Evolutionary conservation across 2,329 filamentous ascomycete species (phyloP), one percentile per base, ranked within the genome.

Genomic region (Chrysosporium queenslandicum): DNA sequence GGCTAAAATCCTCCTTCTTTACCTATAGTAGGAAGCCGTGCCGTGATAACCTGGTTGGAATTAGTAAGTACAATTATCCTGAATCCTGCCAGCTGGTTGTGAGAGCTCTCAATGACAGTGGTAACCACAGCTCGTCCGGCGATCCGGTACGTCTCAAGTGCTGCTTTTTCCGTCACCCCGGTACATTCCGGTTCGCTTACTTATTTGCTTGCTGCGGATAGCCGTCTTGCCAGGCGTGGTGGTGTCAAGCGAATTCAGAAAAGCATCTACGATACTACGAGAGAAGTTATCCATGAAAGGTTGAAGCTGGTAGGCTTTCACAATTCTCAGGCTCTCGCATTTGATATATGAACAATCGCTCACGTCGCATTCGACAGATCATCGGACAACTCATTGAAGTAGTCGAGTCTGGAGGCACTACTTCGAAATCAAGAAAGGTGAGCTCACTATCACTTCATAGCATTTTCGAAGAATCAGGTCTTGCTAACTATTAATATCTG

Each of bases 221-320:
- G 67, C 39, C 63, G 65, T 41, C 66, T 70, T 1, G 67, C 67
- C 2, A 66, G 68, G 1, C 64, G 67, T 3, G 68, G 64, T 0
- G 68, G 68, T 0, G 58, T 70, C 0, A 42, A 58, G 0, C 50
- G 67, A 0, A 69, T 70, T 0, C 60, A 64, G 4, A 46, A 23
- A 0, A 58, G 57, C 0, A 62, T 69, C 1, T 70, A 70, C 20
- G 50, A 63, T 0, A 59, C 62, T 0, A 56, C 61, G 2, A 58
- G 67, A 0, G 3, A 49, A 0, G 62, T 61, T 0, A 5, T 68
- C 0, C 55, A 56, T 12, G 46, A 56, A 0, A 55, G 61, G 0
- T 42, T 70, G 0, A 39, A 47, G 0, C 54, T 60, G 11, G 66
- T 68, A 50, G 46, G 58, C 56, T 25, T 56, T n/a, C 36, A 43